Evolutionary conservation across 83 land plant species (phyloP).

Genomic region (Picea abies): DNA sequence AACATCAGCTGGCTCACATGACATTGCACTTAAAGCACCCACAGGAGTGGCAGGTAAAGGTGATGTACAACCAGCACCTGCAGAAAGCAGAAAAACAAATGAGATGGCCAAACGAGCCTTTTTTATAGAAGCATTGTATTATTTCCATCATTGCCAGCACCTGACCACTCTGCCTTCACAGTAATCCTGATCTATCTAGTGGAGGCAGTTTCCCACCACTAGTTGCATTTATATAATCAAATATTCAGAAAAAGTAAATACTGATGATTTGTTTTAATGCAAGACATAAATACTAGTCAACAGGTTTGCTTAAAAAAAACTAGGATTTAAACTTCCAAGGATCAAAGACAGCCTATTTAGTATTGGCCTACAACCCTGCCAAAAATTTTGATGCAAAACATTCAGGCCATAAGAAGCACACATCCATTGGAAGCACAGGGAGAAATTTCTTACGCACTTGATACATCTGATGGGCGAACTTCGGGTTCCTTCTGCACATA

Average conservation of each 20-base stretch:
- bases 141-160: background rate
- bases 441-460: background rate
- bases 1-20: slow-evolving; percentile 5
- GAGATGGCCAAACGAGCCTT: background rate
- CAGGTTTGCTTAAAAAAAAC: background rate
- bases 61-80: background rate
- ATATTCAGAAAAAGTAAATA: background rate
- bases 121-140: background rate
- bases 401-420: background rate
- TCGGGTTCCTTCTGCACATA: slow-evolving; percentile 11
- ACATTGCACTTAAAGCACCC: background rate
- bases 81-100: background rate
- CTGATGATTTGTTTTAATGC: too few species aligned
- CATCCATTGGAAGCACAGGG: background rate
- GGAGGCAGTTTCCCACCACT: background rate
- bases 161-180: background rate
- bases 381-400: background rate
- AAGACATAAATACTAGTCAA: background rate
- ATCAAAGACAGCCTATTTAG: background rate
- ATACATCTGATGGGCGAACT: background rate
- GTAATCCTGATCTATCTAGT: slow-evolving; percentile 3
- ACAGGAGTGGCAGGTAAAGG: background rate
- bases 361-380: background rate
- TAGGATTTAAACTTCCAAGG: background rate
- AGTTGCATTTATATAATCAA: background rate